These are phyloP conservation scores for Linanthus parryae DNA, from an alignment of 148 eudicot species.

Conservation along the genomic window DNA sequence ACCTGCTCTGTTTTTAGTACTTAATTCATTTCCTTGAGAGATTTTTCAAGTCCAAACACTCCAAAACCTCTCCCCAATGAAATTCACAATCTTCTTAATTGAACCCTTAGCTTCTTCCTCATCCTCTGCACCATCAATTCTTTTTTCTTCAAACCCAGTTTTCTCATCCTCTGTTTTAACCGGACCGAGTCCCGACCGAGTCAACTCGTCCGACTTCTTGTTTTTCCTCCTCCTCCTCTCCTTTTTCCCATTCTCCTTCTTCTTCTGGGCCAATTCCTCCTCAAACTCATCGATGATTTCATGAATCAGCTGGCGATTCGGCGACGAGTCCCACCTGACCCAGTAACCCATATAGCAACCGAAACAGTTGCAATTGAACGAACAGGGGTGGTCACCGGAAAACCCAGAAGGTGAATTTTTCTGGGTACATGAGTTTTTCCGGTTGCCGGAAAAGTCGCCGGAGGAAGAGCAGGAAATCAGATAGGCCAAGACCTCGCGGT, in stretches of 20 bases:
- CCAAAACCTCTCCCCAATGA: slow-evolving; percentile 38
- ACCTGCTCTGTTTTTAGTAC: too few species aligned
- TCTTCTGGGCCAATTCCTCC: slow-evolving; percentile 24
- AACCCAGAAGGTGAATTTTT: not conserved
- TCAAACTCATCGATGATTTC: slow-evolving; percentile 77
- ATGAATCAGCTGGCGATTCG: slow-evolving; percentile 69
- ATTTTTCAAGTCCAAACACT: slow-evolving; percentile 36
- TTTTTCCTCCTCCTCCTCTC: slow-evolving; percentile 22
- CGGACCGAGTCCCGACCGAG: slow-evolving; percentile 6
- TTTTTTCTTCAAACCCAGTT: slow-evolving; percentile 8
- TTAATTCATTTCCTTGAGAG: too few species aligned
- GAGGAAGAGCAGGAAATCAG: slow-evolving; percentile 60
- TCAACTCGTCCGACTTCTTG: slow-evolving; percentile 8
- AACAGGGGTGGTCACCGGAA: slow-evolving; percentile 38
- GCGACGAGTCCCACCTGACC: slow-evolving; percentile 81
- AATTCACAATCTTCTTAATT: slow-evolving; percentile 29
- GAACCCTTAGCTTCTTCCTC: slow-evolving; percentile 17
- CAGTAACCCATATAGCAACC: slow-evolving; percentile 67
- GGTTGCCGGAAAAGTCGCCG: slow-evolving; percentile 13
- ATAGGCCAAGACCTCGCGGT: slow-evolving; percentile 62
- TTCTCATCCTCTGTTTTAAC: slow-evolving; percentile 15
- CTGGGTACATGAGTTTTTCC: not conserved
- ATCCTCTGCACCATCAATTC: slow-evolving; percentile 6
- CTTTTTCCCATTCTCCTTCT: slow-evolving; percentile 5
- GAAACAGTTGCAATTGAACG: slow-evolving; percentile 60